Base-by-base conservation (phyloP, 305 asterid genomes). In the Ajuga reptans region DNA sequence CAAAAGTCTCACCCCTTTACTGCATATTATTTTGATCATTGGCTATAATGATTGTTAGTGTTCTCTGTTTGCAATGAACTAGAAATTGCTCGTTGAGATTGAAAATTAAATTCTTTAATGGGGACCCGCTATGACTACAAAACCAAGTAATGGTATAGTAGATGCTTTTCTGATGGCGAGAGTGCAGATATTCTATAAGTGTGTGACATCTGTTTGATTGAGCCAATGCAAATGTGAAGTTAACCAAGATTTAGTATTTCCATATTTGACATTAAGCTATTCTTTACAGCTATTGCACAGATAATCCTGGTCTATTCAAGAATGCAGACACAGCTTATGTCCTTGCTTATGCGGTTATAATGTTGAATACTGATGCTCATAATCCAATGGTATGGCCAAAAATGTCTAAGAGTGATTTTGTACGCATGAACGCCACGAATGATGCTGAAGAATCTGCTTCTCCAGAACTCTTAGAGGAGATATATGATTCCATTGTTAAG, bases 321-420 rank as follows among this genome's bases (percentile, higher is more conserved):
- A 91, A 87, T 84, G 96, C 99, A 73, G 98, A 94, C 80, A 89
- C 96, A 21, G 99, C 99, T 14, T 94, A 94, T 81, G 91, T 94
- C 75, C 96, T 94, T 76, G 99, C 99, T 69, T 94, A 94, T 89
- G 99, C 99, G 9, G 98, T 94, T 81, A 94, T 94, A 73, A 85
- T 94, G 99, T 78, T 94, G 83, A 94, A 94, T 84, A 91, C 99
- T 74, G 99, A 94, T 84, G 98, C 99, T 84, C 98, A 94, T 83
- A 91, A 94, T 81, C 97, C 99, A 63, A 84, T 89, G 96, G 98
- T 91, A 76, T 89, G 97, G 98, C 97, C 97, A 18, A 94, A 94
- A 86, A 94, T 94, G 99, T 91, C 99, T 6, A 94, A 94, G 85
- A 86, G 79, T 75, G 99, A 94, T 80, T 94, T 94, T 79, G 75